Base-by-base conservation (phyloP, 129 eudicot genomes). In the Tanacetum coccineum region DNA sequence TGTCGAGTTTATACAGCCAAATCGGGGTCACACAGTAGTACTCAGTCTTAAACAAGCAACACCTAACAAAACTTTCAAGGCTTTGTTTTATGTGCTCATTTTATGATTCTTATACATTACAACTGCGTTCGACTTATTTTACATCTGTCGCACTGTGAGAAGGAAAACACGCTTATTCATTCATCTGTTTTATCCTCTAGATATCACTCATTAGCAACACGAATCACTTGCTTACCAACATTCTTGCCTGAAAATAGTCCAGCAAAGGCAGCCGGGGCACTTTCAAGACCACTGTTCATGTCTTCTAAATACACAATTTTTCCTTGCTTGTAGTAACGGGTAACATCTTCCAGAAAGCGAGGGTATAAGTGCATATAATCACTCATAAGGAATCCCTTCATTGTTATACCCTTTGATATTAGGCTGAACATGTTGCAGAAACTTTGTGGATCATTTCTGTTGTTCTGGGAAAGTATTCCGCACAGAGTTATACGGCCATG, bases 391-490 rank as follows among this genome's bases (percentile, higher is more conserved):
- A 92, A 92, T 2, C 98, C 98, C 77, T 88, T 76, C 78, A 92
- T 88, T 6, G 65, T 69, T 56, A 88, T 55, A 22, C 95, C 85
- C 46, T 88, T 92, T 4, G 73, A 19, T 53, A 88, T 72, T 4
- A 92, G 62, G 56, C 32, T 53, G 47, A 70, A 67, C 77, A 92
- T 52, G 79, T 92, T 88, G 53, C 68, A 72, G 54, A 88, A 78
- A 50, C 89, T 90, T 17, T 79, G 76, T 28, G 49, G 51, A 44
- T 76, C 60, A 2, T 84, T 78, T 32, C 71, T 19, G 47, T 80
- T 72, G 13, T 79, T 74, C 50, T 85, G 88, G 45, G 98, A 92
- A 19, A 92, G 82, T 96, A 92, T 87, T 49, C 98, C 98, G 56
- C 98, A 92, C 2, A 36, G 42, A n/a, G 91, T 90, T 62, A 92